Evolutionary conservation across 2,329 filamentous ascomycete species (phyloP), one percentile per base, ranked within the genome.

Genomic region (Alternaria viburni): DNA sequence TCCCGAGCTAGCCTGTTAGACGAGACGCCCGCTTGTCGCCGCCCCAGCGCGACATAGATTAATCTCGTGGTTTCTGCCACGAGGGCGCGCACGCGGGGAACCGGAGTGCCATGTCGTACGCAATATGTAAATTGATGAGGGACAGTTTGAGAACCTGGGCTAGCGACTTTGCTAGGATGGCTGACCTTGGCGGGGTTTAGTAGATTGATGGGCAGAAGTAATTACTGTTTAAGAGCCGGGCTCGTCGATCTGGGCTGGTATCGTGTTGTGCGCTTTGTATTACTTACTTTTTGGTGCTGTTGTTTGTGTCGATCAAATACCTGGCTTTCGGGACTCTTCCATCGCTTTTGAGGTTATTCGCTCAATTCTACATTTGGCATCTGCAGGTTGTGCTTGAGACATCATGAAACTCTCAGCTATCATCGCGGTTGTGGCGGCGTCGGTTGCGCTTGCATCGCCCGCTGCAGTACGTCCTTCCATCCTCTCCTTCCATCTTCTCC

Each of bases 331-430:
- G 25, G 21, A 52, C 32, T 8, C 8, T 41, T 6, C 0, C 11
- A 2, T 52, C 49, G 3, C 13, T 5, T 25, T 41, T 52, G 28
- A 13, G 3, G 2, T 7, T 26, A 0, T 1, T 47, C 2, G 45
- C 5, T 52, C 28, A 21, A 25, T 52, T 2, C 0, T n/a, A 1
- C 36, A 5, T 41, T 11, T 1, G 8, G 12, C 13, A 15, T 7
- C 6, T 5, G 26, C 19, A 32, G 21, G 11, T 17, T 5, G 13
- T 30, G 4, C 11, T 6, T 6, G 5, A 9, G 5, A 51, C 12
- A 36, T 19, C 28, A 77, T 77, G 74, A 76, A 72, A 61, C 36
- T 76, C 55, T 69, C 69, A 15, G 64, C 62, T 4, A n/a, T 76
- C 41, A 55, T 76, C 11, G 65, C 67, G 4, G 32, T 74, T 30